Percentiles rank a stretch among this genome's conserved stretches.
phyloP scores from a whole-genome alignment of 805 yeast genomes.

The Wickerhamiella nectarea region DNA sequence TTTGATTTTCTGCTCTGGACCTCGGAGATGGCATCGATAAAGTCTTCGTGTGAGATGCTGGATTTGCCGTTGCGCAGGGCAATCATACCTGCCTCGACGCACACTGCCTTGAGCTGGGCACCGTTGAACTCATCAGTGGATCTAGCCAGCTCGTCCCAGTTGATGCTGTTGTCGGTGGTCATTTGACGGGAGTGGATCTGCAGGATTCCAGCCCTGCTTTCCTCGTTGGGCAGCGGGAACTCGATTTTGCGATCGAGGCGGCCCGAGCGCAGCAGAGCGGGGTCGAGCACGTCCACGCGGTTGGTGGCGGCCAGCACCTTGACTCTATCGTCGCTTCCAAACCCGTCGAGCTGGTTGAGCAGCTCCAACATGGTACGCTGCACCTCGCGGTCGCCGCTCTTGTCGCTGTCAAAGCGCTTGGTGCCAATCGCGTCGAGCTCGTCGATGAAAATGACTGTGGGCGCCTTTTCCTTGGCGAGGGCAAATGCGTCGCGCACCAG shows the following conservation, averaged over 20 bases:
- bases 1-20: conserved; percentile 96
- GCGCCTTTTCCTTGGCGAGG: conserved; percentile 94
- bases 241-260: conserved; percentile 96
- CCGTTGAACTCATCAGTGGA: conserved; percentile 98
- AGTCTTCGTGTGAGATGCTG: conserved; percentile 88
- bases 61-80: conserved; percentile 91
- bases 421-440: conserved; percentile 99
- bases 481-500: conserved; percentile 96
- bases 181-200: conserved; percentile 96
- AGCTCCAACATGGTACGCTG: conserved; percentile 98
- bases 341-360: conserved; percentile 94
- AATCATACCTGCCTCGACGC: conserved; percentile 99
- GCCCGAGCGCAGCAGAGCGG: conserved; percentile 95
- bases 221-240: conserved; percentile 95
- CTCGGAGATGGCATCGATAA: conserved; percentile 94
- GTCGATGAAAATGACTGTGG: conserved; percentile 93
- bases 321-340: conserved; percentile 92
- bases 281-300: conserved; percentile 94
- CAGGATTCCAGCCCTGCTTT: conserved; percentile 89
- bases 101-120: conserved; percentile 96
- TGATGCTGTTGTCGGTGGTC: conserved; percentile 74
- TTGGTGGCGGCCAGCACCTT: conserved; percentile 97
- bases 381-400: conserved; percentile 96
- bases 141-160: conserved; percentile 97
- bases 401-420: conserved; percentile 92